Conservation (phyloP, 257 asterid genomes). For the Sherardia arvensis region DNA sequence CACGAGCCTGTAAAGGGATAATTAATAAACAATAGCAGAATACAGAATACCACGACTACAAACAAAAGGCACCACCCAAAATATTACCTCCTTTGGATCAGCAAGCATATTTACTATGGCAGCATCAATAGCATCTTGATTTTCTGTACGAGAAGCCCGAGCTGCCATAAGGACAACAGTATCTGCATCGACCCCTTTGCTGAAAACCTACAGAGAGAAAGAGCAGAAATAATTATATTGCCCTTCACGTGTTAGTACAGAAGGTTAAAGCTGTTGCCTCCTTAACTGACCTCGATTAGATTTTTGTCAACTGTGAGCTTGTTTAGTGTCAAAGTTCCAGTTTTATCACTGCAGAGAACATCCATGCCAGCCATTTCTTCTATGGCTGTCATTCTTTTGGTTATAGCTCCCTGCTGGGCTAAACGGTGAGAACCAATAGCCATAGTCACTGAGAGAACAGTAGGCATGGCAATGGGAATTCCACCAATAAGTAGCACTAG, state of each 20-base stretch:
- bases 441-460: slow-evolving; percentile 96
- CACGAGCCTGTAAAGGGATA: slow-evolving; percentile 66
- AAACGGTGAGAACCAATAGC: slow-evolving; percentile 97
- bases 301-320: slow-evolving; percentile 96
- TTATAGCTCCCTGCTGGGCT: slow-evolving; percentile 99
- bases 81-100: slow-evolving; percentile 89
- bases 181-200: slow-evolving; percentile 84
- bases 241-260: neutral
- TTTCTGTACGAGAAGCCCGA: slow-evolving; percentile 88
- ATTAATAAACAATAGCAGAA: slow-evolving; percentile 1
- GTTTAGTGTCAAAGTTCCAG: slow-evolving; percentile 87
- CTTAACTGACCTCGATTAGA: slow-evolving; percentile 66
- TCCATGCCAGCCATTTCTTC: slow-evolving; percentile 99
- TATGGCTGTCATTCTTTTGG: slow-evolving; percentile 97
- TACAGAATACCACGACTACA: neutral
- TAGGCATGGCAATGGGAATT: slow-evolving; percentile 98
- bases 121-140: slow-evolving; percentile 92
- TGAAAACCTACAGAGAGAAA: slow-evolving; percentile 43
- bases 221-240: neutral
- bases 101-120: slow-evolving; percentile 97
- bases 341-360: slow-evolving; percentile 95
- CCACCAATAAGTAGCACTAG: slow-evolving; percentile 97
- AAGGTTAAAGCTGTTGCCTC: neutral
- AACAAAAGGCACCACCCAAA: neutral
- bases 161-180: slow-evolving; percentile 98